Base-by-base conservation (phyloP, 2,329 filamentous ascomycete genomes). In the Colletotrichum lupini region DNA sequence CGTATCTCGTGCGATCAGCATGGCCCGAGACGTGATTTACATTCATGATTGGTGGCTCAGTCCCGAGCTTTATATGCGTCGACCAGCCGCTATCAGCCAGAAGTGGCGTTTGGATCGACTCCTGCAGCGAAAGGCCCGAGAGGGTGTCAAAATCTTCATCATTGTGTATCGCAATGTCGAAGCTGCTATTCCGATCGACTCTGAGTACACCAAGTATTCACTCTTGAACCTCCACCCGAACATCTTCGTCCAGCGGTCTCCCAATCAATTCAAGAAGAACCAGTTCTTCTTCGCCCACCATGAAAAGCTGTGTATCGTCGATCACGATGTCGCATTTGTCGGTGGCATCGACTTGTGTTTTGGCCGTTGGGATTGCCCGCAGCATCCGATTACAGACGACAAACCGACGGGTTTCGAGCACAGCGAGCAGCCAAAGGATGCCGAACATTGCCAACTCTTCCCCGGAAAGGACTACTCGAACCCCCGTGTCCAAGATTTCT, bases 41-140 rank as follows among this genome's bases (percentile, higher is more conserved):
- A 98, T 99, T 75, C 97, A 99, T 81, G 97, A 98, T 82, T 99
- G 97, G 97, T 99, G 97, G 97, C 85, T 99, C 53, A 98, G 94
- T 77, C 97, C 97, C 1, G 96, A 99, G 82, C 85, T 99, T 57
- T 99, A 99, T 84, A 92, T 98, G 92, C 91, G 97, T 73, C 90
- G 97, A 71, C 97, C 97, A 66, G 94, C 97, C 28, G 95, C 94
- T 58, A 98, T 98, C 83, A 98, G 95, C 80, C 96, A 98, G 81
- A 98, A 98, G 83, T 99, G 97, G 97, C 92, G 97, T 66, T 89
- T 99, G 8, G 97, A 99, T 83, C 90, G 97, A 78, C 87, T 99
- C 12, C 87, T 99, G n/a, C 94, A 98, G 81, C 92, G 92, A 76
- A 99, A 98, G 82, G 97, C 97, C 1, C 90, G 93, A 77, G 95